These are phyloP conservation scores for Prunella vulgaris DNA, from an alignment of 257 asterid species.

Conservation along the genomic window DNA sequence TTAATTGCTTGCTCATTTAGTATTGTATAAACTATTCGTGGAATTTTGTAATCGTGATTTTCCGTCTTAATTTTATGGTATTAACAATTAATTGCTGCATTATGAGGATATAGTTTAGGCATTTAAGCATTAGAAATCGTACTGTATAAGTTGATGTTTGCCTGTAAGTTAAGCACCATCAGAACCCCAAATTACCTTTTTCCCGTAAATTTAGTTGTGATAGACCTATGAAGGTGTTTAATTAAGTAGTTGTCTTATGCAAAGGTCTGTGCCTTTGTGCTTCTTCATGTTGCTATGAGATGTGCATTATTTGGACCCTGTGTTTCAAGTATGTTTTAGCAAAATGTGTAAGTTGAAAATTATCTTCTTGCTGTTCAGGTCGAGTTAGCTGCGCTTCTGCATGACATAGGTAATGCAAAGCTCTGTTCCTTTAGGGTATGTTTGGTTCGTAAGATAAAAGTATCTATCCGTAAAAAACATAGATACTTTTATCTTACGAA, in stretches of 20 bases:
- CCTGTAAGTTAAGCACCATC: slow-evolving; percentile 4
- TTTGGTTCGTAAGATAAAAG: too few relatives aligned
- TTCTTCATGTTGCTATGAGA: neutral
- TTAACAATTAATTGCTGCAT: neutral
- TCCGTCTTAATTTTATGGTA: neutral
- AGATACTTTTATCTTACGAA: too few relatives aligned
- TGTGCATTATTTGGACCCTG: neutral
- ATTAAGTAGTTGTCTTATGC: neutral
- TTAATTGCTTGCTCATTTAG: neutral
- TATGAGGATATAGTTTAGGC: neutral
- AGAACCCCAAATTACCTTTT: neutral
- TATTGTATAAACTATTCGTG: neutral
- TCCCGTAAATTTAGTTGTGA: neutral
- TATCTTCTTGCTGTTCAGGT: slow-evolving; percentile 48
- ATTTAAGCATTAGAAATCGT: neutral
- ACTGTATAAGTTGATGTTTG: neutral
- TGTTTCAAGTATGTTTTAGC: neutral
- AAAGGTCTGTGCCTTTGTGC: neutral
- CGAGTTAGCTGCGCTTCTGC: slow-evolving; percentile 95
- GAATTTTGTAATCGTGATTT: neutral
- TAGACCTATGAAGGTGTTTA: neutral
- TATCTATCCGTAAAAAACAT: too few relatives aligned
- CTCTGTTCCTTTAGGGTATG: slow-evolving; percentile 13
- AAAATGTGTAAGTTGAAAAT: slow-evolving; percentile 12
- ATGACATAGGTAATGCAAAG: slow-evolving; percentile 69